phyloP scores from a whole-genome alignment of 495 filamentous ascomycete genomes.

The Lindgomyces ingoldianus region DNA sequence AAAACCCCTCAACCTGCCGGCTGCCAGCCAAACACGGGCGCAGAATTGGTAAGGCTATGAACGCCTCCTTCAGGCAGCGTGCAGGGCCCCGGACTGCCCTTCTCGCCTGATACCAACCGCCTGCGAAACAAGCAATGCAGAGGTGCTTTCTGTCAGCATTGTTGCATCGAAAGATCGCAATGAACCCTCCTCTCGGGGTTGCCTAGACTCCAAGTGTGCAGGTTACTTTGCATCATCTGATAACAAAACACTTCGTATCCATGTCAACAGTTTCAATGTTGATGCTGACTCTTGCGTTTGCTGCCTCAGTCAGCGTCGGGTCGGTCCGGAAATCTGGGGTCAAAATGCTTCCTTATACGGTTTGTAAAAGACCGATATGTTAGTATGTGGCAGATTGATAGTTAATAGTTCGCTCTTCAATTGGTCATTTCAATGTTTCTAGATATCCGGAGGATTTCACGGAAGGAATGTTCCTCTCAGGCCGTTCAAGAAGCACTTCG shows the following conservation, averaged over 20 bases:
- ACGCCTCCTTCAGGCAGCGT: neutral
- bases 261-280: neutral
- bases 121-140: neutral
- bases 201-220: too few relatives aligned
- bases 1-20: constrained; percentile 16
- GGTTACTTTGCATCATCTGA: too few relatives aligned
- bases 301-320: neutral
- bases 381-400: too few relatives aligned
- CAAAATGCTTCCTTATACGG: neutral
- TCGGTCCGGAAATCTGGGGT: neutral
- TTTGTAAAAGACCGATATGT: neutral
- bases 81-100: neutral
- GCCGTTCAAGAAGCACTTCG: too few relatives aligned
- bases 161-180: neutral
- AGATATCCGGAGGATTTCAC: neutral
- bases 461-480: neutral
- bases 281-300: neutral
- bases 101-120: neutral
- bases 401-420: too few relatives aligned
- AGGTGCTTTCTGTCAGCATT: neutral
- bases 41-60: constrained; percentile 17
- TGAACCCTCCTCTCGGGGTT: neutral
- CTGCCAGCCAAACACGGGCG: constrained; percentile 8
- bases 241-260: too few relatives aligned
- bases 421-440: too few relatives aligned